Evolutionary conservation across 805 yeast species (phyloP).

Genomic region (Cyberlindnera misumaiensis): DNA sequence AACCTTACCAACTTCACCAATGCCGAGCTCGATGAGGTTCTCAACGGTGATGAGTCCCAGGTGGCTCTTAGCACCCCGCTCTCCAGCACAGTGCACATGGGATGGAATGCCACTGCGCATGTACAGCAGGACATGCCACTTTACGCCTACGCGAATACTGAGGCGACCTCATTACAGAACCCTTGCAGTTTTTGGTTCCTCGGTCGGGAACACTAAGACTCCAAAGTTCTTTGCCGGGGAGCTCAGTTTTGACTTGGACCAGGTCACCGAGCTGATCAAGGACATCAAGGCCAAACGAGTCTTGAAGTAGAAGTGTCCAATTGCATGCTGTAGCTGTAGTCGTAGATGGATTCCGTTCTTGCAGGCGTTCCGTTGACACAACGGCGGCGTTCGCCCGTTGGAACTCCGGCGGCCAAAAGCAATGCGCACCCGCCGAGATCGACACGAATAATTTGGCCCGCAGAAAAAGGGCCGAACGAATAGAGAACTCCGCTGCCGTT

Average conservation of each 20-base stretch:
- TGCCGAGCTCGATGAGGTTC: conserved; percentile 42
- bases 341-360: too few relatives aligned
- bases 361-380: too few relatives aligned
- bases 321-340: too few relatives aligned
- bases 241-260: conserved; percentile 40
- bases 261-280: conserved; percentile 37
- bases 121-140: conserved; percentile 92
- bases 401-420: too few relatives aligned
- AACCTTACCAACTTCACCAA: conserved; percentile 25
- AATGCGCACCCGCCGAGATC: too few relatives aligned
- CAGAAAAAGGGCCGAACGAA: too few relatives aligned
- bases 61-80: conserved; percentile 59
- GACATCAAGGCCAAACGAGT: conserved; percentile 7
- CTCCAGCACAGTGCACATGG: conserved; percentile 71
- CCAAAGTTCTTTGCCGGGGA: conserved; percentile 62
- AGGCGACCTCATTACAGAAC: conserved; percentile 35
- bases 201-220: conserved; percentile 79
- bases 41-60: conserved; percentile 26
- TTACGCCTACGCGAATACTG: conserved; percentile 66
- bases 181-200: conserved; percentile 59
- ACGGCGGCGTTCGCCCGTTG: too few relatives aligned
- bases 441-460: too few relatives aligned
- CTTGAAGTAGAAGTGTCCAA: too few relatives aligned
- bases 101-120: conserved; percentile 96
- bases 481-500: too few relatives aligned